phyloP scores from a whole-genome alignment of 352 stramenopile species.

The Globisporangium cylindrosporum region DNA sequence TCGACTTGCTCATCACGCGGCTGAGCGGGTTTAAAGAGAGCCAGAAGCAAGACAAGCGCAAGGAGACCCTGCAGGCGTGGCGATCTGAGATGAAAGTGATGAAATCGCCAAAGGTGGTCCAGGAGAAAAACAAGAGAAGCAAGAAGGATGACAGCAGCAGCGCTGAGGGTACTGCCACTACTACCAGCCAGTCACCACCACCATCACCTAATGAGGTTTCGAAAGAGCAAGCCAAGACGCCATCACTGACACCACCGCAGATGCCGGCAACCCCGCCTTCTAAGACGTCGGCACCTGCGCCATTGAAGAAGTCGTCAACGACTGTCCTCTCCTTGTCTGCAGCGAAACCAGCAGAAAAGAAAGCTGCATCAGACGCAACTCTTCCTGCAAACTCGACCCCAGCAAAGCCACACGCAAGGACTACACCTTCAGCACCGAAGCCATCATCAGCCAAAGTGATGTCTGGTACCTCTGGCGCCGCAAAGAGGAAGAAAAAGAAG shows the following conservation, averaged over 20 bases:
- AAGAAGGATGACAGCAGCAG: background rate
- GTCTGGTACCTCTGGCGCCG: background rate
- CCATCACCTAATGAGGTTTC: background rate
- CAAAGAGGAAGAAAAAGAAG: background rate
- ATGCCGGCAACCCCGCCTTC: background rate
- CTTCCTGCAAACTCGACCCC: background rate
- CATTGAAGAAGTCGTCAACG: background rate
- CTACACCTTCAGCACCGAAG: background rate
- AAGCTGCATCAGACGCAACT: background rate
- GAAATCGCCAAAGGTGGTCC: background rate
- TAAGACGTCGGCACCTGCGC: background rate
- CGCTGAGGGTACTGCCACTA: background rate
- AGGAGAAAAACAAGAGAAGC: constrained; percentile 2
- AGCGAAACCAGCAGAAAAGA: background rate
- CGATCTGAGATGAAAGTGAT: constrained; percentile 13
- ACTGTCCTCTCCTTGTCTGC: background rate
- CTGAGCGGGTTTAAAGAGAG: constrained; percentile 19
- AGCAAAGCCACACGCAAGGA: background rate
- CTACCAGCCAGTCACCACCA: background rate
- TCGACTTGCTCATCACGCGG: constrained; percentile 10
- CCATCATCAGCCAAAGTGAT: background rate
- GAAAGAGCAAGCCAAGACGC: background rate
- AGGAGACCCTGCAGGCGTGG: constrained; percentile 16
- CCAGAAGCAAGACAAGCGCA: constrained; percentile 16
- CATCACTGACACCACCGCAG: background rate